Base-by-base conservation (phyloP, 371 early-diverging fungal genomes). In the Conidiobolus incongruus region DNA sequence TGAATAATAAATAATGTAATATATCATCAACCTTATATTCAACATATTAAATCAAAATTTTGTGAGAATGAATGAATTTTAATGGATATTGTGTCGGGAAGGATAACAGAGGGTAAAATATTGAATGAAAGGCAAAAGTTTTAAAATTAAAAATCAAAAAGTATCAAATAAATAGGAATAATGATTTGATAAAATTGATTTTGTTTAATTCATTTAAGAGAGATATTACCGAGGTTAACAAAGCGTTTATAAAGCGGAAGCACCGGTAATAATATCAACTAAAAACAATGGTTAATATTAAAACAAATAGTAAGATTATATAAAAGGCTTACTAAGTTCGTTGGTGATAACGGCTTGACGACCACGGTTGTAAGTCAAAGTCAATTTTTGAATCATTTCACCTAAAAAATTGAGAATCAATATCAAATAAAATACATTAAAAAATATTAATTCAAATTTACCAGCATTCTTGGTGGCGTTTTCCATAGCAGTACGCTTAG, bases 401-500 rank as follows among this genome's bases (percentile, higher is more conserved):
- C 51, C 58, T 56, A 43, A 16, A 29, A 36, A 32, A 28, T n/a
- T 41, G 28, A 12, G 6, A 21, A 34, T n/a, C 20, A 32, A 38
- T 15, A 22, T 8, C 8, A 20, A n/a, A n/a, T n/a, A n/a, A 1
- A 47, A 39, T 29, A 39, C 16, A 26, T 3, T 7, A 16, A 20
- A 40, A 31, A n/a, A 15, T 10, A 15, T 21, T 13, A 16, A 42
- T 20, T 7, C 7, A 19, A 7, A 35, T 29, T 69, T 70, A 59
- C 82, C 87, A 47, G 95, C 97, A 66, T 96, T 96, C 79, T 92
- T 90, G 63, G 94, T 94, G 43, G 95, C 95, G 66, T 96, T 96
- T 75, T 96, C 97, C 97, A 93, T 96, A 60, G 97, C 94, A 54
- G 83, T 75, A 54, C 94, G 81, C 78, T 84, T 87, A 55, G 97